Evolutionary conservation across 139 green algal genomes (phyloP).

Genomic region (Closterium sp.): DNA sequence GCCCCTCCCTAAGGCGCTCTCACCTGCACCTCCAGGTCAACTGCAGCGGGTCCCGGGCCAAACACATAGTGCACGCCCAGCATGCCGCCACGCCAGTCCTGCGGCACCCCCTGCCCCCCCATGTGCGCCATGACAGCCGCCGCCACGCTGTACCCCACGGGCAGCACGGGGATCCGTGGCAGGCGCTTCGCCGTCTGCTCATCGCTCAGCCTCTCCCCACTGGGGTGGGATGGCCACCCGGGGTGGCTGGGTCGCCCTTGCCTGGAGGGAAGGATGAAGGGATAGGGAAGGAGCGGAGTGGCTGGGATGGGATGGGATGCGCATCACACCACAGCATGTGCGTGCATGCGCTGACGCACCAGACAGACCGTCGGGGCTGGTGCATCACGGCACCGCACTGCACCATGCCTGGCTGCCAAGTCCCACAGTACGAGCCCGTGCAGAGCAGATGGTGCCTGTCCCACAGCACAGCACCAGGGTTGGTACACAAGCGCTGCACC

Average conservation of each 20-base stretch:
- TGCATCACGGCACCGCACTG: too few relatives aligned
- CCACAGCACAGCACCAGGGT: too few relatives aligned
- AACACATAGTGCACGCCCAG: neutral
- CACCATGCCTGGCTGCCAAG: too few relatives aligned
- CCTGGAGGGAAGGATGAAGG: neutral
- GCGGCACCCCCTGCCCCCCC: neutral
- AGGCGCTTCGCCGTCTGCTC: neutral
- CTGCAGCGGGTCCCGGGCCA: neutral
- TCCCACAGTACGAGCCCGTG: too few relatives aligned
- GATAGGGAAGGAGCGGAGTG: neutral
- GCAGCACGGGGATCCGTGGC: slow-evolving; percentile 23
- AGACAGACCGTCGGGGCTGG: too few relatives aligned
- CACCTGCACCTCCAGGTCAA: slow-evolving; percentile 18
- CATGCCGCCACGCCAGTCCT: slow-evolving; percentile 5
- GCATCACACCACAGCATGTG: too few relatives aligned
- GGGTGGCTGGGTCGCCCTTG: slow-evolving; percentile 30
- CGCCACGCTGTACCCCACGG: neutral
- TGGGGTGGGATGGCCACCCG: slow-evolving; percentile 16
- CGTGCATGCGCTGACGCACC: too few relatives aligned
- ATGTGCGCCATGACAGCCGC: neutral
- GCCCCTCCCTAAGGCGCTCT: neutral
- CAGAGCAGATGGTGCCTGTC: too few relatives aligned
- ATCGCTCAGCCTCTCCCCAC: slow-evolving; percentile 18
- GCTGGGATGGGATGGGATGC: neutral
- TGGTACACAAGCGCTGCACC: too few relatives aligned